Conservation (phyloP, 2,329 filamentous ascomycete genomes). For the Ascochyta koolunga region DNA sequence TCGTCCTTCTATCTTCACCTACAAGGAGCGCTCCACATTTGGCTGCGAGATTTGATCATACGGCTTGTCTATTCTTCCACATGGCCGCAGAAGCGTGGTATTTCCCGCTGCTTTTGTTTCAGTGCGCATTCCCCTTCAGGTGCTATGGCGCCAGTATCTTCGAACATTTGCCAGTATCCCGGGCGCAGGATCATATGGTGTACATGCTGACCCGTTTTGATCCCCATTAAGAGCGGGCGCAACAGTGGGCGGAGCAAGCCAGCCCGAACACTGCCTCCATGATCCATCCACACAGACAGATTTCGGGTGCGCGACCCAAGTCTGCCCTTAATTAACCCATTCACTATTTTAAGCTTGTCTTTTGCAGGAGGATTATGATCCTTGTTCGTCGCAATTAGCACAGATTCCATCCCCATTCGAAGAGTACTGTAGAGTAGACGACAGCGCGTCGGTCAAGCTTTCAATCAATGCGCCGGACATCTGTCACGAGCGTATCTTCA, state of each 20-base stretch:
- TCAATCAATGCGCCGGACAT: constrained; percentile 3
- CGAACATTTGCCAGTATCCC: background rate
- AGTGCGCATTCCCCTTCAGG: background rate
- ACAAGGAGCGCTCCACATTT: background rate
- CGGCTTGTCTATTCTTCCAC: background rate
- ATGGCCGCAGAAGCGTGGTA: background rate
- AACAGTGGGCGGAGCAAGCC: constrained; percentile 3
- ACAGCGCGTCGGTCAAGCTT: constrained; percentile 13
- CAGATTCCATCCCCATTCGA: constrained; percentile 1
- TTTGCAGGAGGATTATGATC: background rate
- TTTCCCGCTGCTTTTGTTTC: background rate
- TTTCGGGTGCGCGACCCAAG: background rate
- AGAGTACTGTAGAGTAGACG: background rate
- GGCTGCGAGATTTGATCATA: background rate
- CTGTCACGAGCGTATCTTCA: constrained; percentile 1
- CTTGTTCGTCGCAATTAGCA: constrained; percentile 2
- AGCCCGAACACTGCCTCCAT: constrained; percentile 6
- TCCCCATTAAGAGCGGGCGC: constrained; percentile 1
- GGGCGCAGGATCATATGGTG: constrained; percentile 6
- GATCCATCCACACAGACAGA: background rate
- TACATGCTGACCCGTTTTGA: constrained; percentile 1
- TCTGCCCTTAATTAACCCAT: constrained; percentile 3
- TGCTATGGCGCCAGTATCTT: background rate
- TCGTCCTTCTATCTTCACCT: background rate
- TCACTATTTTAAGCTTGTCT: constrained; percentile 1